Percentiles rank a stretch among this genome's conserved stretches.
Conservation (phyloP, 148 eudicot species). For the Limonium bicolor region DNA sequence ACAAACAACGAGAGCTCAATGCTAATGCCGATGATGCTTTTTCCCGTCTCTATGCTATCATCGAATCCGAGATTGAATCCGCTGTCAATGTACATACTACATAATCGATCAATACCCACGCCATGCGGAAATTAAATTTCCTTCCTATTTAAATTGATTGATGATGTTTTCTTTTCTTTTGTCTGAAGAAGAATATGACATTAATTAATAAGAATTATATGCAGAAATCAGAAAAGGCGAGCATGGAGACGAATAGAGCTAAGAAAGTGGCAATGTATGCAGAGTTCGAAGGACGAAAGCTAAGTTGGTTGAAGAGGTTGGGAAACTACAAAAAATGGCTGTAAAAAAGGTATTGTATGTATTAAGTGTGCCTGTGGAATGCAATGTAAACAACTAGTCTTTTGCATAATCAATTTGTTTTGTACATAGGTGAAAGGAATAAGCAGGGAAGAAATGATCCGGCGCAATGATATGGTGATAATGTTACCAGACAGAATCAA, state of each 20-base stretch:
- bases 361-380: too few relatives aligned
- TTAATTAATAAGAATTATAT: too few relatives aligned
- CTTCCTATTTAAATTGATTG: background rate
- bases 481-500: constrained; percentile 69
- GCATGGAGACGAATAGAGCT: constrained; percentile 58
- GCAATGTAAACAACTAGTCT: background rate
- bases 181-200: too few relatives aligned
- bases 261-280: constrained; percentile 75
- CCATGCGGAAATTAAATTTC: background rate
- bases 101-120: background rate
- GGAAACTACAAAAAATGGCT: constrained; percentile 75
- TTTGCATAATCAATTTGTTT: background rate
- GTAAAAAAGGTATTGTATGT: constrained; percentile 53
- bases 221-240: constrained; percentile 74
- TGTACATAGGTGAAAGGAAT: constrained; percentile 58
- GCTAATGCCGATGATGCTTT: constrained; percentile 62
- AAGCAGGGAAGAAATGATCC: constrained; percentile 56
- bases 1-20: constrained; percentile 48
- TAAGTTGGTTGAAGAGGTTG: constrained; percentile 58
- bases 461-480: constrained; percentile 66
- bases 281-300: constrained; percentile 84
- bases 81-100: constrained; percentile 60
- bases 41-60: constrained; percentile 56
- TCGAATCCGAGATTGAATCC: constrained; percentile 61
- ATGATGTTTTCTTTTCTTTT: background rate